Base-by-base conservation (phyloP, 805 yeast genomes). In the Grigorovia yakushimaensis region DNA sequence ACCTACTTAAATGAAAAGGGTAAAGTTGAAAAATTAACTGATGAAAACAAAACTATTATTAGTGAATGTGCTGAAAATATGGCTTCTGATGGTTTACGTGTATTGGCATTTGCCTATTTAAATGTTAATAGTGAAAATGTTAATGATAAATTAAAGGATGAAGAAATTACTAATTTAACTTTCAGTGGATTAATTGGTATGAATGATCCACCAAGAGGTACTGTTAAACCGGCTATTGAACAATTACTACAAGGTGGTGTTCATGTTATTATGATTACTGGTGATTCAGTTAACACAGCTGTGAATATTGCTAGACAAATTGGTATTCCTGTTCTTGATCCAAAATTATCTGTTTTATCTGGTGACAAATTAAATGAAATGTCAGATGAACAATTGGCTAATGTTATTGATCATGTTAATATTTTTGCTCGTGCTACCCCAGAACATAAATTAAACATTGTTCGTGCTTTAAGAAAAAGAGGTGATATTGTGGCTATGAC, bases 401-500 rank as follows among this genome's bases (percentile, higher is more conserved):
- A 76, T 44, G 84, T 85, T 15, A 88, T 89, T 54, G 80, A 81
- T 51, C 79, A 81, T 54, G 95, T 91, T 33, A 81, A 91, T 27
- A 86, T 88, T 4, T 88, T 89, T 73, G 96, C 97, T 5, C 80
- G 97, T 71, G 88, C 96, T 8, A 83, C 96, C 1, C 97, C 97
- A 1, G 95, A 88, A 62, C 96, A 89, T 66, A 89, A 89, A 62
- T 82, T 89, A 51, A 76, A 84, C 50, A 89, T 89, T 65, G 95
- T 89, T 33, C 79, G 84, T 59, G 96, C 96, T 0, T 73, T 89
- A 53, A 95, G 89, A 64, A 77, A 78, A 63, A 77, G 95, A 62
- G 96, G 96, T 45, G 95, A 91, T 64, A 81, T 91, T 52, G 98
- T 91, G 45, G 98, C 97, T 1, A 98, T 91, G 35, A 93, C 99